Evolutionary conservation across 345 rosid genomes (phyloP), one percentile per base, ranked within the genome.

Genomic region (Capsella bursapastoris): DNA sequence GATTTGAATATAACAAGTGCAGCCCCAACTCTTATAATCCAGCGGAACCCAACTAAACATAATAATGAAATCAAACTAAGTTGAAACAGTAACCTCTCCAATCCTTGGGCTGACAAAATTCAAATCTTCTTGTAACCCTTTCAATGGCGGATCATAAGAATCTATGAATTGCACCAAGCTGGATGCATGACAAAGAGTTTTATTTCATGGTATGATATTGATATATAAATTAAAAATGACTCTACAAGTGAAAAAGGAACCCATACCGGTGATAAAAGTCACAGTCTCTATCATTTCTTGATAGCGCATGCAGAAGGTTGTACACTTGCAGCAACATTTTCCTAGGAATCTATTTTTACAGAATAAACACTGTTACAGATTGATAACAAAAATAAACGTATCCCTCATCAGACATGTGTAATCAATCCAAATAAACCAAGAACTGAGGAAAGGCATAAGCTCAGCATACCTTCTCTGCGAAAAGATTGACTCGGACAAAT

Each of bases 41-140:
- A 56, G 31, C 0, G 8, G 49, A 64, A 29, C 58, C 47, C 53
- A n/a, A 65, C 22, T 56, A 31, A 41, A 40, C 29, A 47, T 48
- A 50, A 40, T 28, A 64, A 57, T n/a, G 50, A 57, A 32, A 58
- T 31, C 34, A 58, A 71, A 71, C 34, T 9, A 64, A 57, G 68
- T 40, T 6, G 18, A 41, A 66, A 72, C 66, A 83, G 10, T 79
- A 68, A 95, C 99, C 99, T 95, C 99, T 84, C 98, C 99, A 69
- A 95, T 90, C 55, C 98, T 97, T 71, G 97, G 98, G 76, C 96
- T 95, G 77, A 90, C 99, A 83, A 95, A 92, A 87, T 95, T 92
- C 51, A 95, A 84, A 79, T 95, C 98, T 79, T 95, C 99, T 70
- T 95, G 99, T 75, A 95, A 84, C 63, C 99, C 99, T 86, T 92